Evolutionary conservation across 768 basidiomycete genomes (phyloP).

Genomic region (Calocera cornea): DNA sequence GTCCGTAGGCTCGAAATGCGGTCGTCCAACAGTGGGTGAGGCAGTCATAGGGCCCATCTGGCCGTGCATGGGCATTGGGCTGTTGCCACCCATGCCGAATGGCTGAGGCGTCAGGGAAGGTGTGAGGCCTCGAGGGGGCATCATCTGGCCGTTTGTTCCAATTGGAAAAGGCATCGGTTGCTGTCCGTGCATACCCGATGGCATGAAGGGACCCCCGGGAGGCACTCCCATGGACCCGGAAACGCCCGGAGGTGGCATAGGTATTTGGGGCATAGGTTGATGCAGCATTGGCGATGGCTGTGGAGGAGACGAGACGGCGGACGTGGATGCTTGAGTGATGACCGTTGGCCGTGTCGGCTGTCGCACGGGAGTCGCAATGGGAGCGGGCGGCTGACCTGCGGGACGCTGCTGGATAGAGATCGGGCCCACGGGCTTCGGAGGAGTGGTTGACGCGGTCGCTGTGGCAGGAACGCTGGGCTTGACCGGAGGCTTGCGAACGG

Average conservation of each 20-base stretch:
- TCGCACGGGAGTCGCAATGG: slow-evolving; percentile 3
- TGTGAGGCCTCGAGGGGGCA: neutral
- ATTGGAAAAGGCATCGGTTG: neutral
- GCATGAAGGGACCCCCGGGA: neutral
- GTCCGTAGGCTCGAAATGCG: neutral
- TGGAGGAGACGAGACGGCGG: neutral
- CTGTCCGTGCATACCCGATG: neutral
- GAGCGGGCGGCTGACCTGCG: slow-evolving; percentile 2
- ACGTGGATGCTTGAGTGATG: neutral
- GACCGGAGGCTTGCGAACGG: neutral
- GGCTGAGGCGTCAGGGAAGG: slow-evolving; percentile 2
- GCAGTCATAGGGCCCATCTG: neutral
- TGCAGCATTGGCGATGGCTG: neutral
- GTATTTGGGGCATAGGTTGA: slow-evolving; percentile 4
- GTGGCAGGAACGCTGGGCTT: neutral
- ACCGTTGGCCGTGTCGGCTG: slow-evolving; percentile 4
- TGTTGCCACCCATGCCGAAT: neutral
- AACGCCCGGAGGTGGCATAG: neutral
- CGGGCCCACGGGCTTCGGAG: neutral
- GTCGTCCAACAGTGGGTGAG: neutral
- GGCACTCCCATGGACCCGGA: slow-evolving; percentile 1
- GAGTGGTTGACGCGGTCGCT: neutral
- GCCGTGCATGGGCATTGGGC: neutral
- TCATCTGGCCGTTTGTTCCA: neutral
- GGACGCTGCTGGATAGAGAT: slow-evolving; percentile 1